phyloP scores from a whole-genome alignment of 192 early-diverging fungal genomes.

The Podochytrium sp. region DNA sequence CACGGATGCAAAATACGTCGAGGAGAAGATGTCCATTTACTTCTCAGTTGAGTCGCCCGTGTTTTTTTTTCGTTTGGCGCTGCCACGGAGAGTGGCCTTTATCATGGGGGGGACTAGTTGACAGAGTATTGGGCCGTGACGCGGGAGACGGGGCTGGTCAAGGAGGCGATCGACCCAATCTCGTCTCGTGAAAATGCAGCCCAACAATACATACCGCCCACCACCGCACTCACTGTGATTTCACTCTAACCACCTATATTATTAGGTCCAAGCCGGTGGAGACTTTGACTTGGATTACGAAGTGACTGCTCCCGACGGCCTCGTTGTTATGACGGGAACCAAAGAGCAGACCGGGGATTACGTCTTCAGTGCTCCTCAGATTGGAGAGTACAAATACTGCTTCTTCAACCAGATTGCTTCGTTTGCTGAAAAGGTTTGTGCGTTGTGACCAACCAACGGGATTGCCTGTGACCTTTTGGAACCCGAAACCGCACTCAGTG shows the following conservation, averaged over 20 bases:
- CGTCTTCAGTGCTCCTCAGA: conserved; percentile 83
- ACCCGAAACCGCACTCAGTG: no score
- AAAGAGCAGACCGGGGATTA: conserved; percentile 94
- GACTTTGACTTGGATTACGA: conserved; percentile 96
- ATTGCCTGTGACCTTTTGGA: not conserved
- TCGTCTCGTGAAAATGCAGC: not conserved
- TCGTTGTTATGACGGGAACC: conserved; percentile 73
- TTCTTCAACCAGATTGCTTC: conserved; percentile 95
- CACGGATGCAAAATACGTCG: conserved; percentile 70
- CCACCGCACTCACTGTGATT: not conserved
- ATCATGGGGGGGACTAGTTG: no score
- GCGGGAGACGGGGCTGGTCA: not conserved
- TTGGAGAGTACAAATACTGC: conserved; percentile 96
- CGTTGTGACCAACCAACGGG: not conserved
- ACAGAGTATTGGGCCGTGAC: not conserved
- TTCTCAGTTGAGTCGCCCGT: no score
- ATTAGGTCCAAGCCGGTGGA: conserved; percentile 92
- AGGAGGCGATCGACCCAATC: no score
- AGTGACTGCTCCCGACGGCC: conserved; percentile 75
- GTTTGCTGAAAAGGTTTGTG: conserved; percentile 80
- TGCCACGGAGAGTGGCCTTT: no score
- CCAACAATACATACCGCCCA: not conserved
- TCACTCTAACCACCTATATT: not conserved
- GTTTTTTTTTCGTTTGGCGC: no score
- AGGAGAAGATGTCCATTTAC: conserved; percentile 95